A percentile compares a stretch with the other conserved stretches of the same genome.
Evolutionary conservation across 305 asterid genomes (phyloP).

Genomic region (Fraxinus ornus): DNA sequence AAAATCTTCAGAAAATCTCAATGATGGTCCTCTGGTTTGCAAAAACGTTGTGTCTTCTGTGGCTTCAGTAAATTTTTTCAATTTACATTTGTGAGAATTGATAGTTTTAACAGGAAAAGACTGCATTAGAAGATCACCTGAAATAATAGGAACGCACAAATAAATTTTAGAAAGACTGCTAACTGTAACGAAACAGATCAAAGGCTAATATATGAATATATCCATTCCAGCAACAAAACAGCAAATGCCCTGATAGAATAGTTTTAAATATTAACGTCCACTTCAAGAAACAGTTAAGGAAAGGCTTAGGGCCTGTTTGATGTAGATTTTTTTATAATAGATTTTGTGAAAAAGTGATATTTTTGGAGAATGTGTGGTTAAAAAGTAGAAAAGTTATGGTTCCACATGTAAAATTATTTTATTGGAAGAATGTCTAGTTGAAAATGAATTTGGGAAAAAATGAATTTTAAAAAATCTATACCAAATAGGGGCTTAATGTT

Average conservation of each 20-base stretch:
- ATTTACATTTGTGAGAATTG: background rate
- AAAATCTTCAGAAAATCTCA: background rate
- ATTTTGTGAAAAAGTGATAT: background rate
- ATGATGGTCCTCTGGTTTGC: background rate
- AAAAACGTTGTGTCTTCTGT: background rate
- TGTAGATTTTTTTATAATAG: background rate
- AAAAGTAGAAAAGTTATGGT: background rate
- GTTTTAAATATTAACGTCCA: background rate
- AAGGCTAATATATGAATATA: background rate
- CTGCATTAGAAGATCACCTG: background rate
- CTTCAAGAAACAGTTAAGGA: background rate
- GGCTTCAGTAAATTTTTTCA: constrained; percentile 4
- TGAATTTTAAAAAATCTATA: no score
- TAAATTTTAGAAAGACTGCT: background rate
- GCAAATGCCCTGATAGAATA: background rate
- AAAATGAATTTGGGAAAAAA: background rate
- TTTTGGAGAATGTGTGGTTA: background rate
- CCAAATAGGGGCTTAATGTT: background rate
- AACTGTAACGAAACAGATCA: background rate
- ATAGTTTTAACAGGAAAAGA: background rate
- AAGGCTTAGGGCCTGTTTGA: background rate
- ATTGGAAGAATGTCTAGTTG: background rate
- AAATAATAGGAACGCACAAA: background rate
- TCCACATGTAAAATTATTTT: background rate
- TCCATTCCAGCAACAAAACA: background rate